Percentiles rank a stretch among this genome's conserved stretches.
Evolutionary conservation across 305 asterid genomes (phyloP).

Genomic region (Solanum hybrid): DNA sequence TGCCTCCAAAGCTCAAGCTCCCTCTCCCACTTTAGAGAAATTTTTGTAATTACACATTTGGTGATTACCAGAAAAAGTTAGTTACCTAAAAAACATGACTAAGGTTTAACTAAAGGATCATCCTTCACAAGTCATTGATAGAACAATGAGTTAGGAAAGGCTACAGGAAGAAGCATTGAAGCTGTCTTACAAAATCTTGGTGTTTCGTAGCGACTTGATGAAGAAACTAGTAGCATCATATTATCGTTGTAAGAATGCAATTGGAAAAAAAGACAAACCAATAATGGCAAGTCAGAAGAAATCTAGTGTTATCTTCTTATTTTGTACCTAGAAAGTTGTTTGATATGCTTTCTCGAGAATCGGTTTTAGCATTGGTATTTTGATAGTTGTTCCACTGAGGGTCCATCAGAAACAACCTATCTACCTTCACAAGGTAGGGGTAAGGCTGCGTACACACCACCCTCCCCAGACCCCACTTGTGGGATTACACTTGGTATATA

Average conservation of each 20-base stretch:
- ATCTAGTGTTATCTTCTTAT: not conserved
- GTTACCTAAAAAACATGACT: not conserved
- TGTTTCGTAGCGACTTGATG: not conserved
- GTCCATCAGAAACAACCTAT: not conserved
- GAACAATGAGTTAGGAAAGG: not conserved
- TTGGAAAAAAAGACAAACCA: not conserved
- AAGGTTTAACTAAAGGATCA: not conserved
- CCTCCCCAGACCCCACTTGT: not conserved
- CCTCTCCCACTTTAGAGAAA: constrained; percentile 39
- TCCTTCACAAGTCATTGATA: not conserved
- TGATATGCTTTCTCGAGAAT: not conserved
- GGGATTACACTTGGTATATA: not conserved
- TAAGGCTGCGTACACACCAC: not conserved
- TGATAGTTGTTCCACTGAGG: not conserved
- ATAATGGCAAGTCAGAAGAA: not conserved
- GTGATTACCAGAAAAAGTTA: not conserved
- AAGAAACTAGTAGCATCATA: not conserved
- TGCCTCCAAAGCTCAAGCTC: constrained; percentile 66
- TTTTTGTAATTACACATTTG: not conserved
- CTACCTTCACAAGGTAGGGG: not conserved
- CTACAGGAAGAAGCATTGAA: not conserved
- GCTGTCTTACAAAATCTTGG: not conserved
- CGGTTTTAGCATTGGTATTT: not conserved
- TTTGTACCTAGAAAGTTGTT: not conserved
- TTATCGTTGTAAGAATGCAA: not conserved